A percentile compares a stretch with the other conserved stretches of the same genome.
Conservation (phyloP, 768 basidiomycete species). For the Agrocybe pediades region DNA sequence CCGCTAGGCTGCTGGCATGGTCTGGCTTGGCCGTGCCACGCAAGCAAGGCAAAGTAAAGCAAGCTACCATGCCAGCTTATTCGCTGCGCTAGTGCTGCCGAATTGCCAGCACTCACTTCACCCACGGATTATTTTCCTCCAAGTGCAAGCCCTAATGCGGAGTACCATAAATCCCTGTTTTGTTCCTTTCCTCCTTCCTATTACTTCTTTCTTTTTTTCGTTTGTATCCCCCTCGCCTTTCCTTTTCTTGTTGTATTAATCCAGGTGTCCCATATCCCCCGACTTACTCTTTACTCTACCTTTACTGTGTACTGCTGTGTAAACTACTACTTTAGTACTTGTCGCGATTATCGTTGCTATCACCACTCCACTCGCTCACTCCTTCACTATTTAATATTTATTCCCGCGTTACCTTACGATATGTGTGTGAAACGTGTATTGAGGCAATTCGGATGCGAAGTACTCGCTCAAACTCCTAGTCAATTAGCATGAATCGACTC, state of each 20-base stretch:
- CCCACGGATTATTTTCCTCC: background rate
- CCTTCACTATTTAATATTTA: background rate
- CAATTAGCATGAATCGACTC: too few species aligned
- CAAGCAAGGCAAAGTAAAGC: too few species aligned
- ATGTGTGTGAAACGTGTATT: too few species aligned
- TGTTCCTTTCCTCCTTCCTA: background rate
- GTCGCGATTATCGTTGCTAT: background rate
- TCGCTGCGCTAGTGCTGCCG: background rate
- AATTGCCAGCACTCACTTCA: background rate
- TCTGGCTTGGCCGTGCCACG: too few species aligned
- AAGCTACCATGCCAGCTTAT: background rate
- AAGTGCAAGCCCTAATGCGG: too few species aligned
- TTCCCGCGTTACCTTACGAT: too few species aligned
- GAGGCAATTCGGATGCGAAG: background rate
- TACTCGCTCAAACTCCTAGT: too few species aligned
- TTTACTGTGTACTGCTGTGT: constrained; percentile 3
- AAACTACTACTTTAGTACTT: background rate
- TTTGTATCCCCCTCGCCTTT: background rate
- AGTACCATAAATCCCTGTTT: background rate
- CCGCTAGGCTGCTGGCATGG: constrained; percentile 21
- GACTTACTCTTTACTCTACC: background rate
- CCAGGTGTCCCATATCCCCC: background rate
- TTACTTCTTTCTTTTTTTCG: background rate
- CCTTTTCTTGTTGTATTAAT: background rate
- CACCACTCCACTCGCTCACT: background rate